A percentile compares a stretch with the other conserved stretches of the same genome.
phyloP scores from a whole-genome alignment of 23 red algal genomes.

The Gracilaria domingensis region DNA sequence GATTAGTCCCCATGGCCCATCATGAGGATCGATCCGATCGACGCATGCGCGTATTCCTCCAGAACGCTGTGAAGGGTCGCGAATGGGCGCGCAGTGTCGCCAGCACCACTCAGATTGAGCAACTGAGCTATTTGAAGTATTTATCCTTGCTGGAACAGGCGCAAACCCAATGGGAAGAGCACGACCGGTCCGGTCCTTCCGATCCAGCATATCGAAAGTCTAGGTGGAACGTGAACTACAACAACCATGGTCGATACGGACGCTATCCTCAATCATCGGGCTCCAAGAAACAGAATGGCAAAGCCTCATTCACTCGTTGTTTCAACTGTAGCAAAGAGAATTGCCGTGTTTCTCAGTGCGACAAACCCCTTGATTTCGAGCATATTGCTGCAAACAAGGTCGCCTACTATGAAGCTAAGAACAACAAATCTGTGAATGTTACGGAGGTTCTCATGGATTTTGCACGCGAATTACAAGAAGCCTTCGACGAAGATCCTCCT shows the following conservation, averaged over 20 bases:
- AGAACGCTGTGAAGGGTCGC: background rate
- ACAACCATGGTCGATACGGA: constrained; percentile 5
- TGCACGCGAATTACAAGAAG: background rate
- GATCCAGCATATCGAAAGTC: background rate
- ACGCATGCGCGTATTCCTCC: background rate
- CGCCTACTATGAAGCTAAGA: constrained; percentile 10
- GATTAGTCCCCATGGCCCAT: background rate
- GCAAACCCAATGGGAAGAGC: constrained; percentile 22
- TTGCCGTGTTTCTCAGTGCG: background rate
- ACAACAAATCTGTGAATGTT: background rate
- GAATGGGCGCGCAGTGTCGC: constrained; percentile 7
- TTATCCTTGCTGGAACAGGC: constrained; percentile 19
- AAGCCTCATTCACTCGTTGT: too few species aligned
- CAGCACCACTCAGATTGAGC: background rate
- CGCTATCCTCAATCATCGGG: background rate
- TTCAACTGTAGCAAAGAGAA: constrained; percentile 21
- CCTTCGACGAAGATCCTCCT: constrained; percentile 5
- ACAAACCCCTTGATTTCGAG: constrained; percentile 21
- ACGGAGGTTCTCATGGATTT: constrained; percentile 3
- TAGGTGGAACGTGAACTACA: constrained; percentile 43
- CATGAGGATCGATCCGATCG: background rate
- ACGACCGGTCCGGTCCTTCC: background rate
- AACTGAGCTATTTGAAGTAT: constrained; percentile 25
- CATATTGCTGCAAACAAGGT: constrained; percentile 12
- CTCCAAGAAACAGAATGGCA: background rate